A percentile compares a stretch with the other conserved stretches of the same genome.
phyloP scores from a whole-genome alignment of 2,329 filamentous ascomycete genomes.

The Torrubiellomyces zombiae region DNA sequence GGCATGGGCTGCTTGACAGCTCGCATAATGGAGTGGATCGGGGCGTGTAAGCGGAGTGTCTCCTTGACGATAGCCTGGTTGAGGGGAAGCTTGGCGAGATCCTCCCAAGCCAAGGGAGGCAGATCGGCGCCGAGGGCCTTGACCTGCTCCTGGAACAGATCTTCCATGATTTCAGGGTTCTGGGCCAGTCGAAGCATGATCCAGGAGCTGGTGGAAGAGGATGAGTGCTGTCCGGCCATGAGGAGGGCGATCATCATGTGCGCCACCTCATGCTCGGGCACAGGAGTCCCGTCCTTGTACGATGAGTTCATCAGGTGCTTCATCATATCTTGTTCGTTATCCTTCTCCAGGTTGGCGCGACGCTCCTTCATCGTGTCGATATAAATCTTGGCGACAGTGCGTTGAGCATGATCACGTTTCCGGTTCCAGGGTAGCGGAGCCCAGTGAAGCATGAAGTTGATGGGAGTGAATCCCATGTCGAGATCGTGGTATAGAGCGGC shows the following conservation, averaged over 20 bases:
- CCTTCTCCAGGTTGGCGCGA: conserved; percentile 31
- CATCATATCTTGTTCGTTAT: conserved; percentile 59
- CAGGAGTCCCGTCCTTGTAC: conserved; percentile 65
- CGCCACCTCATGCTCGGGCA: conserved; percentile 74
- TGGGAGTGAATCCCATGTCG: conserved; percentile 74
- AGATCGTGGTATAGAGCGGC: conserved; percentile 75
- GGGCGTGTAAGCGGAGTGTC: conserved; percentile 76
- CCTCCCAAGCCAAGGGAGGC: conserved; percentile 59
- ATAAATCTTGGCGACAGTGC: conserved; percentile 67
- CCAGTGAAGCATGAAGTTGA: conserved; percentile 87
- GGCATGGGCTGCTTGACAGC: conserved; percentile 80
- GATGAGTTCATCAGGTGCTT: conserved; percentile 74
- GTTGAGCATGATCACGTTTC: conserved; percentile 62
- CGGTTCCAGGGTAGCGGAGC: conserved; percentile 78
- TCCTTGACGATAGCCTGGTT: conserved; percentile 81
- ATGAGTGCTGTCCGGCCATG: conserved; percentile 85
- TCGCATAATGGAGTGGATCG: conserved; percentile 90
- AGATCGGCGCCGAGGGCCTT: conserved; percentile 56
- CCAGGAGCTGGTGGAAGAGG: conserved; percentile 70
- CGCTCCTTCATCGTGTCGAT: conserved; percentile 66
- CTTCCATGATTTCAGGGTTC: conserved; percentile 60
- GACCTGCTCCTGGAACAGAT: conserved; percentile 71
- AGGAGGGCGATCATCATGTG: conserved; percentile 90
- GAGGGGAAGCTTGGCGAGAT: conserved; percentile 61
- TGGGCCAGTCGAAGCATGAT: conserved; percentile 68